A percentile compares a stretch with the other conserved stretches of the same genome.
These are phyloP conservation scores for Tolypocladium pustulatum DNA, from an alignment of 2,329 filamentous ascomycete genomes.

Conservation along the genomic window DNA sequence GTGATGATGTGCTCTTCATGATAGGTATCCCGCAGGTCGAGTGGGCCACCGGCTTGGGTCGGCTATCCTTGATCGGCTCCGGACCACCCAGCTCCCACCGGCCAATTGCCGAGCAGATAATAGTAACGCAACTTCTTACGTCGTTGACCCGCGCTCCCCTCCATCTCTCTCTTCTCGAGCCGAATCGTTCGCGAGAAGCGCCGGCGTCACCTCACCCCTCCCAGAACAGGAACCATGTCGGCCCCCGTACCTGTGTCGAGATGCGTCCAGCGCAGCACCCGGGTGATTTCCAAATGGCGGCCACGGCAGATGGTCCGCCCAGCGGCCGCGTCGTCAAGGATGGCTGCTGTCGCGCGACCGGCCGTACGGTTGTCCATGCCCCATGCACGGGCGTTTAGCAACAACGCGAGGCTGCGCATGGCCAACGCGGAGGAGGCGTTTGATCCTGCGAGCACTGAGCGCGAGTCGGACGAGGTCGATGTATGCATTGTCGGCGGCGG, in stretches of 20 bases:
- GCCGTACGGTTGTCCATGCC: slow-evolving; percentile 9
- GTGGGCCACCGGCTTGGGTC: slow-evolving; percentile 6
- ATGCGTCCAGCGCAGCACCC: slow-evolving; percentile 27
- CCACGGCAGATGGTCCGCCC: slow-evolving; percentile 13
- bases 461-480: slow-evolving; percentile 88
- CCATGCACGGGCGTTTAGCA: slow-evolving; percentile 25
- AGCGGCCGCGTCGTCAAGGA: slow-evolving; percentile 10
- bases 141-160: not conserved
- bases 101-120: slow-evolving; percentile 11
- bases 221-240: slow-evolving; percentile 18
- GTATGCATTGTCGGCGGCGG: slow-evolving; percentile 95
- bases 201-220: not conserved
- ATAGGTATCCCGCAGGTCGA: not conserved
- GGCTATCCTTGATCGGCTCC: slow-evolving; percentile 4
- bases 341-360: slow-evolving; percentile 7
- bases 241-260: slow-evolving; percentile 26
- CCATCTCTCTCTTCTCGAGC: not conserved
- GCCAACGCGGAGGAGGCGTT: slow-evolving; percentile 41
- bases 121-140: slow-evolving; percentile 4
- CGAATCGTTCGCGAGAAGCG: not conserved
- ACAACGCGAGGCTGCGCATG: slow-evolving; percentile 15
- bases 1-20: not conserved
- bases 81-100: not conserved
- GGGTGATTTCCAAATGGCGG: slow-evolving; percentile 18
- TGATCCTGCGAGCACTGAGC: slow-evolving; percentile 60